phyloP scores from a whole-genome alignment of 2,329 filamentous ascomycete species.

The Aspergillus novofumigatus region DNA sequence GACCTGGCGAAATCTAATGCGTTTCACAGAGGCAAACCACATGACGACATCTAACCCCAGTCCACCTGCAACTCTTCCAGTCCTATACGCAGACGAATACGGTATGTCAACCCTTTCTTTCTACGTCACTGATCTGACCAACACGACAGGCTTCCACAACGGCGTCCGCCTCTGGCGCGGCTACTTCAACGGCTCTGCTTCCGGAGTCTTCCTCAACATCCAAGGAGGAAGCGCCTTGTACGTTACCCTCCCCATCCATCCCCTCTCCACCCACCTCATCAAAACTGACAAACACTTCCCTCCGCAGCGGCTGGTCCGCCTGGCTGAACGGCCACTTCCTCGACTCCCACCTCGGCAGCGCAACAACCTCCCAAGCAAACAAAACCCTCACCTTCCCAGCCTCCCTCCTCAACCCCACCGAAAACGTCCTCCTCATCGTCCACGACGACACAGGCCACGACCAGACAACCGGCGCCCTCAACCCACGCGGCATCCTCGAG shows the following conservation, averaged over 20 bases:
- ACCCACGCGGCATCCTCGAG: slow-evolving; percentile 38
- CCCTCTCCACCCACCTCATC: too few species aligned
- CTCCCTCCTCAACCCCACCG: slow-evolving; percentile 41
- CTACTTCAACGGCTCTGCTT: slow-evolving; percentile 36
- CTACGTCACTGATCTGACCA: too few species aligned
- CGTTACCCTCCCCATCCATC: slow-evolving; percentile 1
- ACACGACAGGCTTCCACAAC: slow-evolving; percentile 41
- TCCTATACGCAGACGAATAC: slow-evolving; percentile 47
- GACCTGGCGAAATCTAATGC: neutral
- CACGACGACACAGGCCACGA: slow-evolving; percentile 49
- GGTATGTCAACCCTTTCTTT: slow-evolving; percentile 17
- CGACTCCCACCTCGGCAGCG: slow-evolving; percentile 50
- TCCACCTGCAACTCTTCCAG: slow-evolving; percentile 41
- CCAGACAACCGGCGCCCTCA: slow-evolving; percentile 25
- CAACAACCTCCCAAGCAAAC: slow-evolving; percentile 18
- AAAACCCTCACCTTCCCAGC: slow-evolving; percentile 49
- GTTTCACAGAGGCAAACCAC: slow-evolving; percentile 35
- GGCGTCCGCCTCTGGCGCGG: slow-evolving; percentile 46
- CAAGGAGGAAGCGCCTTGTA: slow-evolving; percentile 51
- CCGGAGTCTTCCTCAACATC: slow-evolving; percentile 45
- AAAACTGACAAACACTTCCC: neutral
- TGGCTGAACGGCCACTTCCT: slow-evolving; percentile 57
- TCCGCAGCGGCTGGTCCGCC: slow-evolving; percentile 49
- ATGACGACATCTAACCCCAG: slow-evolving; percentile 39
- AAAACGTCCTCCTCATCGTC: slow-evolving; percentile 58